Percentiles rank a stretch among this genome's conserved stretches.
Conservation (phyloP, 257 asterid genomes). For the Capsicum pubescens region DNA sequence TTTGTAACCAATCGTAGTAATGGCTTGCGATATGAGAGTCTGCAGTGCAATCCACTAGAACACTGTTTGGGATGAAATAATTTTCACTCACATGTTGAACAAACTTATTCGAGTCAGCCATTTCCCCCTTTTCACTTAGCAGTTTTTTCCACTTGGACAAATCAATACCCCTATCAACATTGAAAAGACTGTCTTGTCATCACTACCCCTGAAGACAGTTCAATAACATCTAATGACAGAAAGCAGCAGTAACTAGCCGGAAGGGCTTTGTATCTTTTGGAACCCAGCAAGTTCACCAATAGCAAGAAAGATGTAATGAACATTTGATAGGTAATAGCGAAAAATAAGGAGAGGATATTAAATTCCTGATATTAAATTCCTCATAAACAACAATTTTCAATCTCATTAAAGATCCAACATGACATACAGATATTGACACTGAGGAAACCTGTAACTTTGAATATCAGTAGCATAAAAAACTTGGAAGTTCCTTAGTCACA, state of each 20-base stretch:
- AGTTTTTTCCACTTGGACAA: conserved; percentile 88
- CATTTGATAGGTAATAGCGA: neutral
- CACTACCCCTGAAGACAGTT: conserved; percentile 20
- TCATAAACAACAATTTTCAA: neutral
- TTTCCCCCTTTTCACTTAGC: conserved; percentile 64
- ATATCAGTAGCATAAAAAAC: conserved; percentile 8
- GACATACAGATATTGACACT: conserved; percentile 4
- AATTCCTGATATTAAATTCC: no score
- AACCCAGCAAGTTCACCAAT: neutral
- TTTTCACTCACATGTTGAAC: conserved; percentile 85
- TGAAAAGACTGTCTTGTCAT: conserved; percentile 22
- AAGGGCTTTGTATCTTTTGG: neutral
- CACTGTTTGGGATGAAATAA: conserved; percentile 92
- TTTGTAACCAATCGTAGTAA: conserved; percentile 88
- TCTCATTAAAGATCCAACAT: conserved; percentile 14
- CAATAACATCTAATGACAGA: conserved; percentile 15
- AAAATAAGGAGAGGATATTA: neutral
- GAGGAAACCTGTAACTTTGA: neutral
- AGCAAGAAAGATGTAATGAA: neutral
- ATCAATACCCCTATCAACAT: conserved; percentile 73
- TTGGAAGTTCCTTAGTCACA: conserved; percentile 4
- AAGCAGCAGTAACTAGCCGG: conserved; percentile 12
- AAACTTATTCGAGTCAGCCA: conserved; percentile 80
- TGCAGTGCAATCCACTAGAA: conserved; percentile 95
- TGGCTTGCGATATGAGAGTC: conserved; percentile 80